phyloP scores from a whole-genome alignment of 106 monocot species.

The Dendrobium nobile region DNA sequence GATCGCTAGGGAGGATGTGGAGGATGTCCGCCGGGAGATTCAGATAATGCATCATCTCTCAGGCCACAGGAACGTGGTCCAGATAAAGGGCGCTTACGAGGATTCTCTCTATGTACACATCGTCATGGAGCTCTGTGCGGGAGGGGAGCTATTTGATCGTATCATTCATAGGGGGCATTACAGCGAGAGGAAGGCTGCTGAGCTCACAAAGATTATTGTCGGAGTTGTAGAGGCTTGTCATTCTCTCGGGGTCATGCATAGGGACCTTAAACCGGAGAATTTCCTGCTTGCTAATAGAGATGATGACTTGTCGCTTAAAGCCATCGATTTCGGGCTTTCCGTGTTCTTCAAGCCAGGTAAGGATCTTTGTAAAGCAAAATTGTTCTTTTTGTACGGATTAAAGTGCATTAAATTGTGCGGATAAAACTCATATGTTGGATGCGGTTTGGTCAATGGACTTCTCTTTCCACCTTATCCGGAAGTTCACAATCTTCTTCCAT shows the following conservation, averaged over 20 bases:
- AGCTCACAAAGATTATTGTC: slow-evolving; percentile 50
- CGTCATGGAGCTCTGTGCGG: slow-evolving; percentile 63
- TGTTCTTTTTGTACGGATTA: too few relatives aligned
- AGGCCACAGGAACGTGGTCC: slow-evolving; percentile 49
- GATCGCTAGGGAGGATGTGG: slow-evolving; percentile 52
- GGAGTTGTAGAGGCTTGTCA: slow-evolving; percentile 67
- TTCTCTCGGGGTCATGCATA: slow-evolving; percentile 59
- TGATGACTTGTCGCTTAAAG: slow-evolving; percentile 52
- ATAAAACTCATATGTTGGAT: too few relatives aligned
- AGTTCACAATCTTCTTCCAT: too few relatives aligned
- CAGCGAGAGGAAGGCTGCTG: slow-evolving; percentile 65
- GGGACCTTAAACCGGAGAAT: slow-evolving; percentile 71
- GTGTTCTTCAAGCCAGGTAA: slow-evolving; percentile 74
- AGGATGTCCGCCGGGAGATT: slow-evolving; percentile 66
- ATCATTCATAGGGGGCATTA: slow-evolving; percentile 64
- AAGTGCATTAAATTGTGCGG: too few relatives aligned
- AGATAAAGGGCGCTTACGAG: slow-evolving; percentile 60
- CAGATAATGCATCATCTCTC: slow-evolving; percentile 75
- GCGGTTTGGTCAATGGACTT: too few relatives aligned
- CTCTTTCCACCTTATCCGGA: too few relatives aligned
- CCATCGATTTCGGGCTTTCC: slow-evolving; percentile 66
- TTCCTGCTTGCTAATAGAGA: slow-evolving; percentile 51
- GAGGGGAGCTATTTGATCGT: slow-evolving; percentile 63
- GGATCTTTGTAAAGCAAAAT: not conserved
- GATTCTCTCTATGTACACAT: slow-evolving; percentile 51